Evolutionary conservation across 106 monocot species (phyloP).

Genomic region (Dioscorea zingiberensis): DNA sequence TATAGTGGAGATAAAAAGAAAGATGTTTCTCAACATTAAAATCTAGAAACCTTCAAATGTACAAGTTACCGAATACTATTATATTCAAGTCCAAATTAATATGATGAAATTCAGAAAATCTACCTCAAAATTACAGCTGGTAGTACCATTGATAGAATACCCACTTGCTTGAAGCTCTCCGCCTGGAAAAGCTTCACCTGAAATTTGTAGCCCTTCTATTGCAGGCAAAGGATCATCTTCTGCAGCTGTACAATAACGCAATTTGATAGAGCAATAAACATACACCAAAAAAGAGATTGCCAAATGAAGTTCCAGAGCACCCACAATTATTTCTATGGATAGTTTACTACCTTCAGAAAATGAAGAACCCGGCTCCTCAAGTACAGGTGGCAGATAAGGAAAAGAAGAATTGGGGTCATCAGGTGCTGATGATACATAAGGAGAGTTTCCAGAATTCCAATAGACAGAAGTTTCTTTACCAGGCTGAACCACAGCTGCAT

Average conservation of each 20-base stretch:
- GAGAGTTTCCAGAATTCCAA: constrained; percentile 41
- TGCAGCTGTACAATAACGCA: constrained; percentile 46
- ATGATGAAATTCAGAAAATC: neutral
- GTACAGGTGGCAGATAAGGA: constrained; percentile 83
- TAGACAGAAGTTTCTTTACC: constrained; percentile 35
- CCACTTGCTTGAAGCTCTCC: constrained; percentile 83
- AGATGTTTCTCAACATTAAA: too few relatives aligned
- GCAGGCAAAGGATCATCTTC: constrained; percentile 96
- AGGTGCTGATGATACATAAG: constrained; percentile 36
- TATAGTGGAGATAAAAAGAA: too few relatives aligned
- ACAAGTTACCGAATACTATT: too few relatives aligned
- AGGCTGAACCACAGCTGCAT: constrained; percentile 22
- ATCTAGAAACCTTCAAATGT: too few relatives aligned
- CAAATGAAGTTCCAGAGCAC: too few relatives aligned
- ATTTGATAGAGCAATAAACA: neutral
- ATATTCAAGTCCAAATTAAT: neutral
- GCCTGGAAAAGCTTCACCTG: constrained; percentile 96
- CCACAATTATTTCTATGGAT: too few relatives aligned
- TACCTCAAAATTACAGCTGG: constrained; percentile 97
- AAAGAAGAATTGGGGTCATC: constrained; percentile 59
- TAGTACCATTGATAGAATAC: constrained; percentile 88
- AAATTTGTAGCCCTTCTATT: constrained; percentile 85
- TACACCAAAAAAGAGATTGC: neutral
- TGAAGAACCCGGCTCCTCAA: constrained; percentile 91
- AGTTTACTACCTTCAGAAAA: constrained; percentile 82